phyloP scores from a whole-genome alignment of 129 eudicot species.

The Ambrosia trifida region DNA sequence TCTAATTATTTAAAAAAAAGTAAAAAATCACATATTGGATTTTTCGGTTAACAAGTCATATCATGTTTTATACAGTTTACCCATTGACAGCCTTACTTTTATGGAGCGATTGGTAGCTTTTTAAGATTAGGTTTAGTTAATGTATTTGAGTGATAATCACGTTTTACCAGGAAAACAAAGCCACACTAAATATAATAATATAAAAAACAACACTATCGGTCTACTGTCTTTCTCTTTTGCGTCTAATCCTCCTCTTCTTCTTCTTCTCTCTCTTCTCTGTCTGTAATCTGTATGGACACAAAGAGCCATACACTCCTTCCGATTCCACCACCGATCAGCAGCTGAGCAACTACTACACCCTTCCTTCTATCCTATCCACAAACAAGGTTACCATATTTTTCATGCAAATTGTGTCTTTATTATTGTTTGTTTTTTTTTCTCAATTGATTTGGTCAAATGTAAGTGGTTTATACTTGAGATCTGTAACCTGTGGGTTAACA shows the following conservation, averaged over 20 bases:
- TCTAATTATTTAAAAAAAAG: no score
- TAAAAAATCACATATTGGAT: no score
- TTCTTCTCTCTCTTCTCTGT: constrained; percentile 24
- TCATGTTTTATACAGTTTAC: no score
- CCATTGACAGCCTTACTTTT: no score
- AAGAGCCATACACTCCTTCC: constrained; percentile 15
- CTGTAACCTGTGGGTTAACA: constrained; percentile 33
- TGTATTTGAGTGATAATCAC: no score
- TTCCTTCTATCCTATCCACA: constrained; percentile 25
- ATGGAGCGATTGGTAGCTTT: no score
- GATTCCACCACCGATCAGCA: constrained; percentile 37
- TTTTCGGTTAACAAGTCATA: no score
- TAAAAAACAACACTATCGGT: constrained; percentile 17
- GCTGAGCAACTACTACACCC: constrained; percentile 15
- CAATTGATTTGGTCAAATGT: not conserved
- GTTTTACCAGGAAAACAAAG: not conserved
- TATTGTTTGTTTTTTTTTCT: not conserved
- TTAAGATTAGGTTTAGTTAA: no score
- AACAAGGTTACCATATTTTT: constrained; percentile 30
- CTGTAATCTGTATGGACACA: constrained; percentile 17
- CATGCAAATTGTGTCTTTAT: not conserved
- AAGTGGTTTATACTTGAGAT: constrained; percentile 29
- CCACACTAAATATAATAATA: constrained; percentile 11
- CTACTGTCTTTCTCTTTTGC: constrained; percentile 18
- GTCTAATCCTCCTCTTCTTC: constrained; percentile 13